Evolutionary conservation across 2,329 filamentous ascomycete species (phyloP).

Genomic region (Daldinia sp.): DNA sequence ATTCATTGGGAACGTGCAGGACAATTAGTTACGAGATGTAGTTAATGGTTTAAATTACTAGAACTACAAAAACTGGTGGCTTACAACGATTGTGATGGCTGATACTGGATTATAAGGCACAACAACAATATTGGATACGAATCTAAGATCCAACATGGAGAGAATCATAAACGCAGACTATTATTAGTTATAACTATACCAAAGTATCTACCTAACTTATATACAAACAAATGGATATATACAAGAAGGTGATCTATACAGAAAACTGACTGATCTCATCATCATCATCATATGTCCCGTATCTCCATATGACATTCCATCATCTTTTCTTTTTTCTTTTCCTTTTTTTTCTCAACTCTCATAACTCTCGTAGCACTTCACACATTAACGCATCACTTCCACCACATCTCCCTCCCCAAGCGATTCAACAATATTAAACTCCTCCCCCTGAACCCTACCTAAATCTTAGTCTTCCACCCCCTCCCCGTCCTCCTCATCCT

Average conservation of each 20-base stretch:
- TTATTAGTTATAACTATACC: neutral
- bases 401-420: neutral
- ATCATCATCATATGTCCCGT: neutral
- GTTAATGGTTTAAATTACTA: too few relatives aligned
- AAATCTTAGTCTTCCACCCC: constrained; percentile 54
- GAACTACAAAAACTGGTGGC: neutral
- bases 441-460: neutral
- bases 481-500: constrained; percentile 50
- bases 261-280: neutral
- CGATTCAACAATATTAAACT: neutral
- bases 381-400: neutral
- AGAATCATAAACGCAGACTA: too few relatives aligned
- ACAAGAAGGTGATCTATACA: neutral
- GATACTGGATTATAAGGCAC: neutral
- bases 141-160: too few relatives aligned
- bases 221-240: neutral
- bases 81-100: neutral
- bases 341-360: too few relatives aligned
- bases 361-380: neutral
- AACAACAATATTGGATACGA: neutral
- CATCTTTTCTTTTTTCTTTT: too few relatives aligned
- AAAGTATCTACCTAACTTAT: neutral
- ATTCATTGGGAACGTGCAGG: too few relatives aligned
- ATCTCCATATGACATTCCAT: neutral
- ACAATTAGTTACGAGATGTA: too few relatives aligned